phyloP scores from a whole-genome alignment of 257 asterid genomes.

The Osmanthus fragrans region DNA sequence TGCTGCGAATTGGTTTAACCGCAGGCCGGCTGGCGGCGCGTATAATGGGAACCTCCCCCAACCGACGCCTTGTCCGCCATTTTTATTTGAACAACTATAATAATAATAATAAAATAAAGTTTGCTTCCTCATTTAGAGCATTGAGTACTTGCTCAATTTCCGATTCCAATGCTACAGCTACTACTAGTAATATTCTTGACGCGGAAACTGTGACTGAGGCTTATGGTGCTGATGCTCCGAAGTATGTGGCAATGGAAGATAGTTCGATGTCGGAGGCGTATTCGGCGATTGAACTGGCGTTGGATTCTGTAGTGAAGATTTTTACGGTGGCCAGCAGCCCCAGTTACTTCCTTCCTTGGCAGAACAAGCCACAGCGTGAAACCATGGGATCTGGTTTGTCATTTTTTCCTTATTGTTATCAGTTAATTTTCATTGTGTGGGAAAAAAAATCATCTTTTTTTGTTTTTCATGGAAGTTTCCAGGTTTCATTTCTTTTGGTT shows the following conservation, averaged over 20 bases:
- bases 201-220: constrained; percentile 31
- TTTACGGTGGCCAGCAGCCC: constrained; percentile 93
- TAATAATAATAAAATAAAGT: neutral
- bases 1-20: constrained; percentile 40
- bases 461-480: neutral
- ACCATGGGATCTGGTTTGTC: constrained; percentile 85
- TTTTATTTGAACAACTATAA: constrained; percentile 9
- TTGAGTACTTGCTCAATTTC: constrained; percentile 40
- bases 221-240: constrained; percentile 13
- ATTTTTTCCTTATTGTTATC: neutral
- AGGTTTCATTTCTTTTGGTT: neutral
- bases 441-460: neutral
- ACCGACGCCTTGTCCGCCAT: constrained; percentile 8
- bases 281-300: constrained; percentile 76
- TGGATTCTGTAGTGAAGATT: constrained; percentile 93
- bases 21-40: constrained; percentile 40
- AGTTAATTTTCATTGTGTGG: neutral
- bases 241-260: constrained; percentile 21
- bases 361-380: constrained; percentile 94
- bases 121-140: constrained; percentile 15
- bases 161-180: constrained; percentile 14
- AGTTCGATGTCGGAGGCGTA: constrained; percentile 52
- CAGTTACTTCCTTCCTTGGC: constrained; percentile 90
- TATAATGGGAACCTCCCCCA: constrained; percentile 24
- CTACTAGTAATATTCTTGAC: constrained; percentile 13